Evolutionary conservation across 2,329 filamentous ascomycete genomes (phyloP).

Genomic region (Triangularia setosa): DNA sequence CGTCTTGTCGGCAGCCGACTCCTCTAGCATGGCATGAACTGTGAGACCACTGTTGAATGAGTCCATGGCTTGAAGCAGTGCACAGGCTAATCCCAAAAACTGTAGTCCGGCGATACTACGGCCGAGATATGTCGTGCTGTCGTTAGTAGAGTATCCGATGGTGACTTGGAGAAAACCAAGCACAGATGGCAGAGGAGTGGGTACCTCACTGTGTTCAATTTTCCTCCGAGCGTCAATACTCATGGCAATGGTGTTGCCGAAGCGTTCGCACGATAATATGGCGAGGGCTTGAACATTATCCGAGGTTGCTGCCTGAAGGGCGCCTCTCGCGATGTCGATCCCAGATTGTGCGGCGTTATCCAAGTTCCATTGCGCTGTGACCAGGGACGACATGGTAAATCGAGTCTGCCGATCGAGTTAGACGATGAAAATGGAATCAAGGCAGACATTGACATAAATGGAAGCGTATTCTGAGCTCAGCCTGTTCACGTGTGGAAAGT

Average conservation of each 20-base stretch:
- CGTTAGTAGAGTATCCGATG: not conserved
- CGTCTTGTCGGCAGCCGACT: not conserved
- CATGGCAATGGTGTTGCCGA: not conserved
- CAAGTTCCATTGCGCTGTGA: not conserved
- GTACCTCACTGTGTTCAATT: not conserved
- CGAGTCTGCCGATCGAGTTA: not conserved
- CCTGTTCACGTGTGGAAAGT: too few species aligned
- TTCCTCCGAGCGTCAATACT: not conserved
- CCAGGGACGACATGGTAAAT: not conserved
- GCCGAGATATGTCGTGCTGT: not conserved
- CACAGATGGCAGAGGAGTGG: not conserved
- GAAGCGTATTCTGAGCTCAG: too few species aligned
- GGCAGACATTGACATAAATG: too few species aligned
- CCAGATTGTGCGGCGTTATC: not conserved
- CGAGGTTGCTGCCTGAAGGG: not conserved
- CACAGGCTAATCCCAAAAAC: not conserved
- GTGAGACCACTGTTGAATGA: not conserved
- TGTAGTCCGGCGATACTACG: not conserved
- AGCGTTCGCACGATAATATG: not conserved
- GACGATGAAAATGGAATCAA: too few species aligned
- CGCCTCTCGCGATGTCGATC: not conserved
- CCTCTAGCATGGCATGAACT: not conserved
- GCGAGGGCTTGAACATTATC: not conserved
- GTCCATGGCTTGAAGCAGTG: not conserved
- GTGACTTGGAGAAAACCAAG: not conserved